A percentile compares a stretch with the other conserved stretches of the same genome.
Conservation (phyloP, 371 early-diverging fungal genomes). For the Mucor racemosus region DNA sequence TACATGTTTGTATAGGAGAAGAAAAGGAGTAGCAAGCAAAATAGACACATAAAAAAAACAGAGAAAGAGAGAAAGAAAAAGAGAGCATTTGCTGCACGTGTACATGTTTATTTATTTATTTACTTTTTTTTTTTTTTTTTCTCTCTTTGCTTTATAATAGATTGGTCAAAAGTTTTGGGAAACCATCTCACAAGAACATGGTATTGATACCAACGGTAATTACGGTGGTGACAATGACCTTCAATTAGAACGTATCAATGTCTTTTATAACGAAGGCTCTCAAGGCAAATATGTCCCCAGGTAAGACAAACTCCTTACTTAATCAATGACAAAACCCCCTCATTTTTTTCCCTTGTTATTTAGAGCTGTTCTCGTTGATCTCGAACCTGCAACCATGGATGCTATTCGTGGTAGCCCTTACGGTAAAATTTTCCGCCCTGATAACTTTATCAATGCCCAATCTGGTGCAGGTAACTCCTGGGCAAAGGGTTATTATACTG, state of each 20-base stretch:
- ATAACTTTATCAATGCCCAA: conserved; percentile 86
- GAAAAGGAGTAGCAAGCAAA: conserved; percentile 1
- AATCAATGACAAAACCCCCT: background rate
- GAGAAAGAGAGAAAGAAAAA: background rate
- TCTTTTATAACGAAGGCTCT: conserved; percentile 97
- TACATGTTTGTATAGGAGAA: conserved; percentile 1
- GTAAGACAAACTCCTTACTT: conserved; percentile 17
- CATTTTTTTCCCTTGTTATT: background rate
- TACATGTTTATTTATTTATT: conserved; percentile 16
- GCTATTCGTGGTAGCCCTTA: conserved; percentile 78
- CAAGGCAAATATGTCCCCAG: conserved; percentile 86
- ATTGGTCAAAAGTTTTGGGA: conserved; percentile 96
- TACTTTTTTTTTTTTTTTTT: too few species aligned
- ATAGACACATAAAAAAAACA: background rate
- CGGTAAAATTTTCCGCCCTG: conserved; percentile 84
- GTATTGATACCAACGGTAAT: conserved; percentile 78
- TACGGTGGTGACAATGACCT: conserved; percentile 84
- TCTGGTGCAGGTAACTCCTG: conserved; percentile 93
- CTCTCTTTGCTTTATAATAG: conserved; percentile 24
- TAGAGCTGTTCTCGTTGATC: conserved; percentile 96
- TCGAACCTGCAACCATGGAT: conserved; percentile 99
- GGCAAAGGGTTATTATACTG: conserved; percentile 94
- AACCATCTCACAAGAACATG: conserved; percentile 92
- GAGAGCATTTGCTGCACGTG: conserved; percentile 12
- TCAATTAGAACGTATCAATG: conserved; percentile 94